phyloP scores from a whole-genome alignment of 2,329 filamentous ascomycete species.

The Alternaria sp. region DNA sequence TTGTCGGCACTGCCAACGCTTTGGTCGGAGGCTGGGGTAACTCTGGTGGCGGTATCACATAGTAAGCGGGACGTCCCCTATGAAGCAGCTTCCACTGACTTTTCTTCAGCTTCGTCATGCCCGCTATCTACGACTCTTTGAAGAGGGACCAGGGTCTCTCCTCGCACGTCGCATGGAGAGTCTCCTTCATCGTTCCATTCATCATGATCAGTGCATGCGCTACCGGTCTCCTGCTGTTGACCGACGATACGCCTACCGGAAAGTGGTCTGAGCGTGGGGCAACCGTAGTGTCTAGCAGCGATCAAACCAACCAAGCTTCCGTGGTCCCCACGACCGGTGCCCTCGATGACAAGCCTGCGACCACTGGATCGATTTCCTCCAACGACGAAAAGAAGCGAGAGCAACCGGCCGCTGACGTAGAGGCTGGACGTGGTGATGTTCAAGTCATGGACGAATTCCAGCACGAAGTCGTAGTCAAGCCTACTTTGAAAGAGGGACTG shows the following conservation, averaged over 20 bases:
- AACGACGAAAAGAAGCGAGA: slow-evolving; percentile 48
- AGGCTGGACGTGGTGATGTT: slow-evolving; percentile 56
- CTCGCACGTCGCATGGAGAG: slow-evolving; percentile 77
- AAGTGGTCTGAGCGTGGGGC: slow-evolving; percentile 77
- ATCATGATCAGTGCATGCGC: slow-evolving; percentile 73
- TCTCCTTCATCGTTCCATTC: slow-evolving; percentile 84
- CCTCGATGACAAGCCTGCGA: slow-evolving; percentile 53
- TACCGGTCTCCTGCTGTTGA: slow-evolving; percentile 72
- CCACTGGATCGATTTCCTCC: slow-evolving; percentile 44
- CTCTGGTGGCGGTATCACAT: slow-evolving; percentile 86
- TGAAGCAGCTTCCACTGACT: slow-evolving; percentile 11
- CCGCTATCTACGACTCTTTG: slow-evolving; percentile 82
- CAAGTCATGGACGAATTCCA: slow-evolving; percentile 63
- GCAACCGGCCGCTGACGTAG: slow-evolving; percentile 43
- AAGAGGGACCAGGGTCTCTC: slow-evolving; percentile 64
- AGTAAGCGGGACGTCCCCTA: slow-evolving; percentile 49
- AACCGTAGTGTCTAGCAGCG: slow-evolving; percentile 60
- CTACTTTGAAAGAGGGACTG: slow-evolving; percentile 65
- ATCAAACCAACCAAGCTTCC: slow-evolving; percentile 55
- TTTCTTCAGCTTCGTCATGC: slow-evolving; percentile 76
- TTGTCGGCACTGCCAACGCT: slow-evolving; percentile 88
- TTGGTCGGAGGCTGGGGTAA: slow-evolving; percentile 86
- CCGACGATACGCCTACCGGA: slow-evolving; percentile 82
- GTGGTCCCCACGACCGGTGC: slow-evolving; percentile 60
- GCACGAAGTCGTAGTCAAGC: slow-evolving; percentile 67